These are phyloP conservation scores for Lentithecium fluviatile DNA, from an alignment of 495 filamentous ascomycete species.

Conservation along the genomic window DNA sequence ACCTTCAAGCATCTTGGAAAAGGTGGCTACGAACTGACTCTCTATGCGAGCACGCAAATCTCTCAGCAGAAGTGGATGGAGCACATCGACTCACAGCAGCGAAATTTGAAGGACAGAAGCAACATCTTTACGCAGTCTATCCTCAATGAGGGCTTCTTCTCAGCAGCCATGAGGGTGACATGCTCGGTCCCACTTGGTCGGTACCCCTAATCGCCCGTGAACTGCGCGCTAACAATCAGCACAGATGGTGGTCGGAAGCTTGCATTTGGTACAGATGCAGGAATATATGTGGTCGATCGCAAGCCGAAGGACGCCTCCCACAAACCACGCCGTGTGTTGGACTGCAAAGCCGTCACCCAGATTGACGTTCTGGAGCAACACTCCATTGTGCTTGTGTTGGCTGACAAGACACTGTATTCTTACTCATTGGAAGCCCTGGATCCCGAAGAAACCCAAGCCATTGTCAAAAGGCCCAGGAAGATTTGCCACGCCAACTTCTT, in stretches of 20 bases:
- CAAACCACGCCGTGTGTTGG: conserved; percentile 79
- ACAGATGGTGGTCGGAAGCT: conserved; percentile 91
- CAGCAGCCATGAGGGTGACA: conserved; percentile 76
- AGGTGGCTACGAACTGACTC: conserved; percentile 88
- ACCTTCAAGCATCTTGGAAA: conserved; percentile 99
- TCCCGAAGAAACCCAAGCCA: conserved; percentile 67
- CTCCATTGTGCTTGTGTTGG: conserved; percentile 82
- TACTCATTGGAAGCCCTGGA: conserved; percentile 85
- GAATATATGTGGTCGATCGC: conserved; percentile 87
- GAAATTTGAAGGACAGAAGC: conserved; percentile 76
- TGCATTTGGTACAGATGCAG: conserved; percentile 88
- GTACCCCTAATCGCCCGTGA: neutral
- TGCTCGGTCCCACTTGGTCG: conserved; percentile 84
- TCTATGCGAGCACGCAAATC: conserved; percentile 78
- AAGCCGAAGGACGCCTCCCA: conserved; percentile 76
- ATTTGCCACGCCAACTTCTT: conserved; percentile 98
- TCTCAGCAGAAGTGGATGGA: conserved; percentile 93
- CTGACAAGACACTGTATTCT: conserved; percentile 85
- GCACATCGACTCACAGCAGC: conserved; percentile 86
- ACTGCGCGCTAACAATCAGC: conserved; percentile 42
- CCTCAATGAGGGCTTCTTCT: conserved; percentile 83
- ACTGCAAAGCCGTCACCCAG: conserved; percentile 84
- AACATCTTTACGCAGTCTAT: conserved; percentile 92
- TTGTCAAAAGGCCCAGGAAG: conserved; percentile 88
- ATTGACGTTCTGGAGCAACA: conserved; percentile 97